Percentiles rank a stretch among this genome's conserved stretches.
These are phyloP conservation scores for Phaffia rhodozyma DNA, from an alignment of 1,284 basidiomycete species.

Conservation along the genomic window DNA sequence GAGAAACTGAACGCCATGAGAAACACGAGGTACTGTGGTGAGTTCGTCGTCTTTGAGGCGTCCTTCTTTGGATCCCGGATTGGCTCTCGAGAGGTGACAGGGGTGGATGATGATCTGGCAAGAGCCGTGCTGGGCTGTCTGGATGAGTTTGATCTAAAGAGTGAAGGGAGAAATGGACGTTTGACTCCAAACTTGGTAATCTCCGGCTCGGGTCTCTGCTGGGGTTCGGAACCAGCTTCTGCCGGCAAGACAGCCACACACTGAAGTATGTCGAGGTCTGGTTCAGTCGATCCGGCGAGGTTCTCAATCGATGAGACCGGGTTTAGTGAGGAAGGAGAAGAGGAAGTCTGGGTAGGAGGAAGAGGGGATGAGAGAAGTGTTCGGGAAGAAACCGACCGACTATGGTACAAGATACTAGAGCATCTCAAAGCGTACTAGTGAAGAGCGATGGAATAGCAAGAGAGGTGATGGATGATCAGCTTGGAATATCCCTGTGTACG, in stretches of 20 bases:
- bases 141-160: slow-evolving; percentile 13
- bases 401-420: slow-evolving; percentile 15
- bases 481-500: neutral
- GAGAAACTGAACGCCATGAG: slow-evolving; percentile 15
- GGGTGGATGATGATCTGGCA: slow-evolving; percentile 2
- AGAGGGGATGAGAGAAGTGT: neutral
- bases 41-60: neutral
- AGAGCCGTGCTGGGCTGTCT: neutral
- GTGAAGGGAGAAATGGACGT: slow-evolving; percentile 11
- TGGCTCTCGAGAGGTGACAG: neutral
- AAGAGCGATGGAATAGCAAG: neutral
- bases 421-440: slow-evolving; percentile 15
- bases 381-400: slow-evolving; percentile 1
- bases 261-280: slow-evolving; percentile 9
- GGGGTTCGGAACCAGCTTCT: neutral
- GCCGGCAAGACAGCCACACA: slow-evolving; percentile 13
- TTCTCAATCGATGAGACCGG: neutral
- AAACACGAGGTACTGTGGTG: slow-evolving; percentile 6
- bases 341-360: neutral
- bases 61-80: neutral
- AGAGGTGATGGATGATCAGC: too few relatives aligned
- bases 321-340: neutral
- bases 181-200: neutral
- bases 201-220: neutral
- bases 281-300: neutral